Evolutionary conservation across 2,329 filamentous ascomycete genomes (phyloP).

Genomic region (Pseudofabraea citricarpa): DNA sequence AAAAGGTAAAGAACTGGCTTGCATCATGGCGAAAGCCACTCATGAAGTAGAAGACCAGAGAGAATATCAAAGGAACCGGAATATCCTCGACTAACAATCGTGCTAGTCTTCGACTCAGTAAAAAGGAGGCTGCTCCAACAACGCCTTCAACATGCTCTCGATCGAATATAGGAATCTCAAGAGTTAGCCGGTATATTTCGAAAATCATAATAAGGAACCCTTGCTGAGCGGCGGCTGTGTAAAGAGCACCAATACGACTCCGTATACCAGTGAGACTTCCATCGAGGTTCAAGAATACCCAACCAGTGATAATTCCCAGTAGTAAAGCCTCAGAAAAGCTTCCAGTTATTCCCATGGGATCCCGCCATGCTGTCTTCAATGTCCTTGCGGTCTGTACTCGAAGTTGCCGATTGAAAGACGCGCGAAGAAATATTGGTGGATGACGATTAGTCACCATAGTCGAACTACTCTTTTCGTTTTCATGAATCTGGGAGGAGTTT

Average conservation of each 20-base stretch:
- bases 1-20: neutral
- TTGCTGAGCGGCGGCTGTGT: slow-evolving; percentile 39
- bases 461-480: slow-evolving; percentile 12
- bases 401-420: neutral
- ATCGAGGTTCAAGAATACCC: neutral
- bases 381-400: slow-evolving; percentile 45
- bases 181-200: slow-evolving; percentile 49
- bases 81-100: neutral
- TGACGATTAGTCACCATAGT: neutral
- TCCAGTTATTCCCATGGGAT: slow-evolving; percentile 50
- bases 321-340: slow-evolving; percentile 46
- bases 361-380: slow-evolving; percentile 46
- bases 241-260: neutral
- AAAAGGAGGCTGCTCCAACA: neutral
- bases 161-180: slow-evolving; percentile 52
- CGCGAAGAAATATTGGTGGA: neutral
- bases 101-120: neutral
- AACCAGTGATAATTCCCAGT: slow-evolving; percentile 30
- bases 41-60: neutral
- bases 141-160: slow-evolving; percentile 50
- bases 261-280: neutral
- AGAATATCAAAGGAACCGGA: neutral
- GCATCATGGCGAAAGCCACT: neutral
- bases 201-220: slow-evolving; percentile 51
- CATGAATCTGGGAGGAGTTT: neutral